These are phyloP conservation scores for Canavalia gladiata DNA, from an alignment of 306 rosid species.

Conservation along the genomic window DNA sequence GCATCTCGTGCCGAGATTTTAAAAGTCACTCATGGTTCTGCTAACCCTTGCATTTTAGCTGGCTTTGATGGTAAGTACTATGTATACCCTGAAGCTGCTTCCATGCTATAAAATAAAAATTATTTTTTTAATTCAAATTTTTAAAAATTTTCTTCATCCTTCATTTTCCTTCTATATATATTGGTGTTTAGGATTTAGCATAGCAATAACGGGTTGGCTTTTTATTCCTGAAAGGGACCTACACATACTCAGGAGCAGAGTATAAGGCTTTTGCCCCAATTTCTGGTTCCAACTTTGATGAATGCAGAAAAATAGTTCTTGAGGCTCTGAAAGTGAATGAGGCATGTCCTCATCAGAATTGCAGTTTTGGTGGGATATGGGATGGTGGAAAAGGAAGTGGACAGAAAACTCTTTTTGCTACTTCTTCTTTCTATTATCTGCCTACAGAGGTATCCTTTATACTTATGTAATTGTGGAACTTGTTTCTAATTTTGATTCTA, in stretches of 20 bases:
- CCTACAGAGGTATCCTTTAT: constrained; percentile 65
- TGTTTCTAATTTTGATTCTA: neutral
- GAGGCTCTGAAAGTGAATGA: constrained; percentile 69
- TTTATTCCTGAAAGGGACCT: constrained; percentile 22
- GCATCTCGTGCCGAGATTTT: constrained; percentile 85
- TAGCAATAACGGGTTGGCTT: neutral
- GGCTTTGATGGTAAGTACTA: constrained; percentile 31
- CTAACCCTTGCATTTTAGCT: constrained; percentile 61
- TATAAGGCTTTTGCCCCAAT: constrained; percentile 57
- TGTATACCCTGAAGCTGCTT: no score
- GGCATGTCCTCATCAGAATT: constrained; percentile 65
- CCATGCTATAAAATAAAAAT: no score
- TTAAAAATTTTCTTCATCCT: no score
- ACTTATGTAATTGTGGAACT: neutral
- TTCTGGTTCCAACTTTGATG: constrained; percentile 62
- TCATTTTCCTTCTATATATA: no score
- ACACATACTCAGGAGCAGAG: constrained; percentile 61
- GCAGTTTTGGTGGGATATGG: constrained; percentile 90
- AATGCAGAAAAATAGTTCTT: constrained; percentile 61
- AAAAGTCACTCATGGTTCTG: constrained; percentile 57
- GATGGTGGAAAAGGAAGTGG: constrained; percentile 89
- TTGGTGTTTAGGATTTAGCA: neutral
- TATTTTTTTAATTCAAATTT: no score
- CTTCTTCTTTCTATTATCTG: constrained; percentile 82
- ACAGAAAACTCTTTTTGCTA: constrained; percentile 64